These are phyloP conservation scores for Neofusicoccum cordaticola DNA, from an alignment of 2,329 filamentous ascomycete genomes.

Conservation along the genomic window DNA sequence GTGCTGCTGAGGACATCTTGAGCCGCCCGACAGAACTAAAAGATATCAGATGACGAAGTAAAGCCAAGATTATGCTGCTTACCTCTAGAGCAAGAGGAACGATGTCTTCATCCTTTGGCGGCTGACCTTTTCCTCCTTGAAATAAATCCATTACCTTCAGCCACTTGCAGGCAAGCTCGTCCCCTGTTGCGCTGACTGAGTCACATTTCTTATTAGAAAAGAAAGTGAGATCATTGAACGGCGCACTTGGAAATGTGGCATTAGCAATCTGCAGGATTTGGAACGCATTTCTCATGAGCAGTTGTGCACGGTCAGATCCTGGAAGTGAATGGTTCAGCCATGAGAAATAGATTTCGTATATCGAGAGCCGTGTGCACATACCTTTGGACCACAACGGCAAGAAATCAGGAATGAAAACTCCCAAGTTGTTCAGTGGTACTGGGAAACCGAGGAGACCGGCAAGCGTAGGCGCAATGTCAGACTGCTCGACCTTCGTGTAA, in stretches of 20 bases:
- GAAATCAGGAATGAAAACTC: constrained; percentile 78
- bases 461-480: constrained; percentile 86
- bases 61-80: constrained; percentile 12
- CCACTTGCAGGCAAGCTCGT: constrained; percentile 68
- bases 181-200: constrained; percentile 24
- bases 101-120: neutral
- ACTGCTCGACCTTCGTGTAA: constrained; percentile 85
- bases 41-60: neutral
- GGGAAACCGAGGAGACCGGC: constrained; percentile 85
- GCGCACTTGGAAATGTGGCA: constrained; percentile 64
- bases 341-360: neutral
- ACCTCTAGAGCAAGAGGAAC: constrained; percentile 30
- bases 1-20: constrained; percentile 83
- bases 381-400: constrained; percentile 70
- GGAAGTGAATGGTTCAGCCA: constrained; percentile 1
- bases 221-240: constrained; percentile 40
- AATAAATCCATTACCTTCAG: constrained; percentile 30
- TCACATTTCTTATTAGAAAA: constrained; percentile 19
- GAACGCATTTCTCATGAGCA: constrained; percentile 73
- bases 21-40: constrained; percentile 40
- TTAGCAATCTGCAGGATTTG: constrained; percentile 77
- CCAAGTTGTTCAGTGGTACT: constrained; percentile 83
- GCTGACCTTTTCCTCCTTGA: neutral
- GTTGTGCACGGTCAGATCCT: constrained; percentile 57
- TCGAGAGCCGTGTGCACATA: constrained; percentile 30